These are phyloP conservation scores for Beauveria sp. DNA, from an alignment of 2,329 filamentous ascomycete genomes.

Conservation along the genomic window DNA sequence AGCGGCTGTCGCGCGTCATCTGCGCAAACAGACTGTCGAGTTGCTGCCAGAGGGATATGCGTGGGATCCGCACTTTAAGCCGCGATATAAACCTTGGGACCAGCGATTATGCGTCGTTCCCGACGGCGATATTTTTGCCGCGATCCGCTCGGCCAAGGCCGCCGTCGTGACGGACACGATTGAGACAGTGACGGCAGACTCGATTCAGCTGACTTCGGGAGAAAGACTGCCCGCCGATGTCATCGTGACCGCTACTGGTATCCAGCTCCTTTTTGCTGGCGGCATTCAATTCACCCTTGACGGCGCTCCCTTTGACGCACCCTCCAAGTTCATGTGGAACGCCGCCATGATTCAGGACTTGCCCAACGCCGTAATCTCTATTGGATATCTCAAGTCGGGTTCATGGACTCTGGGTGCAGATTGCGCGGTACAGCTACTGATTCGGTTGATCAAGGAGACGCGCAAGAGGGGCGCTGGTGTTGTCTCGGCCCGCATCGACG, in stretches of 20 bases:
- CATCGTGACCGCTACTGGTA: conserved; percentile 61
- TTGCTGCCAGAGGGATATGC: conserved; percentile 47
- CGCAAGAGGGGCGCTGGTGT: background rate
- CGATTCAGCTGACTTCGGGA: conserved; percentile 42
- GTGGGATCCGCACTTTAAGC: conserved; percentile 56
- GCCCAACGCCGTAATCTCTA: conserved; percentile 53
- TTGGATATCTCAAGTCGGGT: conserved; percentile 55
- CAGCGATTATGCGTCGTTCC: conserved; percentile 66
- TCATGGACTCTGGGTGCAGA: conserved; percentile 63
- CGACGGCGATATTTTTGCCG: conserved; percentile 48
- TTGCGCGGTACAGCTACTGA: conserved; percentile 29
- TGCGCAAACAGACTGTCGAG: conserved; percentile 35
- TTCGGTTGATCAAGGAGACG: background rate
- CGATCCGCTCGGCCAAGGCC: conserved; percentile 29
- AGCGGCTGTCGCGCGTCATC: conserved; percentile 13
- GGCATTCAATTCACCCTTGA: conserved; percentile 47
- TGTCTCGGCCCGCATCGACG: background rate
- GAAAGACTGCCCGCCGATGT: conserved; percentile 52
- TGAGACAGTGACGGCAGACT: conserved; percentile 38
- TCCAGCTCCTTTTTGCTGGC: conserved; percentile 53
- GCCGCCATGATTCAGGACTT: conserved; percentile 58
- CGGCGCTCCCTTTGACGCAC: conserved; percentile 39
- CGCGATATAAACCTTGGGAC: conserved; percentile 59
- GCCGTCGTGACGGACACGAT: conserved; percentile 46
- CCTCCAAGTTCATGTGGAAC: conserved; percentile 53